These are phyloP conservation scores for Pestalotiopsis fici DNA, from an alignment of 2,329 filamentous ascomycete genomes.

Conservation along the genomic window DNA sequence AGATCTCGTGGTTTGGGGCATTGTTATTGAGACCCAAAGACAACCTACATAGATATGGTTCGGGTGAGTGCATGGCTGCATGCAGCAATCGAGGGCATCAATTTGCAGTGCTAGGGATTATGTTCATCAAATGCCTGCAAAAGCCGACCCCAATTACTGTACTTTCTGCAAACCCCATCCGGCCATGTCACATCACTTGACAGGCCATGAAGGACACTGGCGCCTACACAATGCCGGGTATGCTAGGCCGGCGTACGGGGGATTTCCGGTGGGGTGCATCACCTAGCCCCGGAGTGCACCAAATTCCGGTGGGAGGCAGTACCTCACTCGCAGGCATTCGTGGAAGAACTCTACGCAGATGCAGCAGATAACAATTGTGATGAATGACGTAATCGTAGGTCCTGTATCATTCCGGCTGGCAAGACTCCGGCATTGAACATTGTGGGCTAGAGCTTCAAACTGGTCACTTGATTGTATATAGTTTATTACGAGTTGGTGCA, in stretches of 20 bases:
- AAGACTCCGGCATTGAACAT: not conserved
- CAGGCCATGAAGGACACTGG: not conserved
- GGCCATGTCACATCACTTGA: not conserved
- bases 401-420: not conserved
- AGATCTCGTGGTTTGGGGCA: too few relatives aligned
- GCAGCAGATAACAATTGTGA: conserved; percentile 41
- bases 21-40: not conserved
- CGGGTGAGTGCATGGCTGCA: not conserved
- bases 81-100: not conserved
- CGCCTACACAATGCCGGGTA: not conserved
- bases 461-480: not conserved
- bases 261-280: not conserved
- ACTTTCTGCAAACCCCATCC: not conserved
- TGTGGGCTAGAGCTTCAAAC: not conserved
- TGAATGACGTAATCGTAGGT: not conserved
- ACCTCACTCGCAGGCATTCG: not conserved
- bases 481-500: not conserved
- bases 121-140: too few relatives aligned
- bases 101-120: too few relatives aligned
- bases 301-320: not conserved
- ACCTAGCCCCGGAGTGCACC: not conserved
- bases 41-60: not conserved
- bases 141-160: too few relatives aligned
- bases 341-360: conserved; percentile 39
- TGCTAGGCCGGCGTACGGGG: not conserved